phyloP scores from a whole-genome alignment of 139 green algal genomes.

The Diplosphaera chodatii region DNA sequence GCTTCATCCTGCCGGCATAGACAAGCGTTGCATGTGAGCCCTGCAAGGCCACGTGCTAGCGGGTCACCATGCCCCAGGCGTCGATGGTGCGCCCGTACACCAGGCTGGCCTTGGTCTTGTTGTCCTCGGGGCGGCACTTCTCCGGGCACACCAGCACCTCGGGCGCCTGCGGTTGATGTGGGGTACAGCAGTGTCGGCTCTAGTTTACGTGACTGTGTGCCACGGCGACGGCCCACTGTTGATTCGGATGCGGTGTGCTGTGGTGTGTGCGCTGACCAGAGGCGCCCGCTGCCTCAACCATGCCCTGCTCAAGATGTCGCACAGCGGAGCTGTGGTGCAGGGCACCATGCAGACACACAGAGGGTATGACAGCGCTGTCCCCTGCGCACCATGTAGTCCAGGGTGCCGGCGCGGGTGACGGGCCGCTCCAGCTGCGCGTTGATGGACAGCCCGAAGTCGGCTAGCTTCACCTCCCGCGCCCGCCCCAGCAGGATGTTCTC shows the following conservation, averaged over 20 bases:
- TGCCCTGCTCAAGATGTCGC: no score
- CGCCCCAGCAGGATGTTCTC: slow-evolving; percentile 74
- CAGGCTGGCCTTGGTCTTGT: slow-evolving; percentile 64
- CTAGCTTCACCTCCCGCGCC: slow-evolving; percentile 30
- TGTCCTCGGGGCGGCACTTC: slow-evolving; percentile 65
- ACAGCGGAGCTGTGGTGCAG: no score
- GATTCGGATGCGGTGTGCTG: no score
- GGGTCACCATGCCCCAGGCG: slow-evolving; percentile 53
- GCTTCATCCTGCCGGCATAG: no score
- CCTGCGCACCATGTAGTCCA: slow-evolving; percentile 54
- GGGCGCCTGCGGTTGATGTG: slow-evolving; percentile 5
- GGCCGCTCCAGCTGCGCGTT: slow-evolving; percentile 39
- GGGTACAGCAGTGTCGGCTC: neutral
- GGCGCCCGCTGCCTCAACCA: no score
- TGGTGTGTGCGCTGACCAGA: no score
- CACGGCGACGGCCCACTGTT: no score
- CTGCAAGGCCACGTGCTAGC: no score
- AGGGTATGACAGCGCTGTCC: neutral
- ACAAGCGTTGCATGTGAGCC: no score
- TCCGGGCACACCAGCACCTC: slow-evolving; percentile 40
- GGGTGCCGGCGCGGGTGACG: slow-evolving; percentile 45
- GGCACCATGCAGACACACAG: no score
- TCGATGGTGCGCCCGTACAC: slow-evolving; percentile 62
- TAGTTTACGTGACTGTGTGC: no score
- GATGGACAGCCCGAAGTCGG: slow-evolving; percentile 69